Evolutionary conservation across 192 early-diverging fungal species (phyloP), one percentile per base, ranked within the genome.

Genomic region (Backusella liffmaniae): DNA sequence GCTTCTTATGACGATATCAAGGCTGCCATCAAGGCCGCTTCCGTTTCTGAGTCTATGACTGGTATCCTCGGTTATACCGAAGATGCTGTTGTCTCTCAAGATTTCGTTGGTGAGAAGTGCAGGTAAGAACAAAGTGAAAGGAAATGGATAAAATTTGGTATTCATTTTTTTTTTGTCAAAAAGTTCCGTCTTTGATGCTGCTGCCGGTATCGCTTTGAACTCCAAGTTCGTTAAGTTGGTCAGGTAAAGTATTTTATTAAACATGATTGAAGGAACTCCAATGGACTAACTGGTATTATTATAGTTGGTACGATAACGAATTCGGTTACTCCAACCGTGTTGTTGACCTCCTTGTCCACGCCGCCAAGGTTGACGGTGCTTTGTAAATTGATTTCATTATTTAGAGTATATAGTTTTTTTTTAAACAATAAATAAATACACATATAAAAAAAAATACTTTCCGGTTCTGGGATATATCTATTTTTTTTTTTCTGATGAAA

Each of bases 171-270:
- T 88, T 86, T 56, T 21, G 1, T 21, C 8, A 23, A 29, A 10
- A 85, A 97, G 96, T 34, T 93, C 91, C 82, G 95, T 97, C 85
- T 97, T 98, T 79, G 98, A 99, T 83, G 91, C 96, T 80, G 92
- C 94, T 80, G 98, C 97, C 77, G 97, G 97, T 77, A 98, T 99
- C 78, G 90, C 93, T 36, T 88, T 99, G 74, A 93, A 89, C 81
- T 89, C 95, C 80, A 92, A 89, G 80, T 99, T 98, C 86, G 95
- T 98, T 89, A 99, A 99, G 93, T 49, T 73, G 32, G 56, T 62
- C 67, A 90, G 56, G 56, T 62, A 62, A 89, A 92, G 41, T 86
- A 98, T 70, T 88, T 94, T 78, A 91, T 88, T 77, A 26, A 56
- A 56, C 0, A 3, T n/a, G 21, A 56, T 51, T 32, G 49, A 56